Evolutionary conservation across 352 stramenopile species (phyloP).

Genomic region (Phytopythium boreale): DNA sequence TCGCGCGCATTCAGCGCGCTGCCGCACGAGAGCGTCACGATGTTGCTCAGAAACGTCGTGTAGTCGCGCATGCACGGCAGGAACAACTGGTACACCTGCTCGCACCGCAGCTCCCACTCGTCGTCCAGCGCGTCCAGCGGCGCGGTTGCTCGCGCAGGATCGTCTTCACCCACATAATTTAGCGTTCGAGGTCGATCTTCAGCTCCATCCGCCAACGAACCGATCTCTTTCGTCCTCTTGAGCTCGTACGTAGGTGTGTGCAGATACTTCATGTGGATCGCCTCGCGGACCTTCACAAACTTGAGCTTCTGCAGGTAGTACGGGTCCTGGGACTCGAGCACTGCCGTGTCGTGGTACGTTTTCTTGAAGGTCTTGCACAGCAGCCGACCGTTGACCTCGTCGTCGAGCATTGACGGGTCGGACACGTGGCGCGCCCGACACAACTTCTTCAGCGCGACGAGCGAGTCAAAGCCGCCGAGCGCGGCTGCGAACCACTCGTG

Average conservation of each 20-base stretch:
- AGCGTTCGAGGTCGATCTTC: background rate
- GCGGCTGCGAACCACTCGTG: slow-evolving; percentile 66
- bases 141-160: slow-evolving; percentile 18
- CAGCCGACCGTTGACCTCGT: slow-evolving; percentile 44
- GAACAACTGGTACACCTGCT: slow-evolving; percentile 70
- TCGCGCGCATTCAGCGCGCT: slow-evolving; percentile 67
- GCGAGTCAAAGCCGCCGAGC: slow-evolving; percentile 45
- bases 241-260: slow-evolving; percentile 64
- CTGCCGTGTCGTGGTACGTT: slow-evolving; percentile 41
- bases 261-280: slow-evolving; percentile 73
- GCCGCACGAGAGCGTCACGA: slow-evolving; percentile 64
- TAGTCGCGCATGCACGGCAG: slow-evolving; percentile 71
- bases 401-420: slow-evolving; percentile 41
- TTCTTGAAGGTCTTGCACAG: slow-evolving; percentile 72
- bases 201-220: slow-evolving; percentile 12
- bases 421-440: slow-evolving; percentile 38
- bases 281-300: slow-evolving; percentile 54
- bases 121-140: slow-evolving; percentile 55
- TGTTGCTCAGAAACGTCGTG: slow-evolving; percentile 58
- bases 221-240: slow-evolving; percentile 40
- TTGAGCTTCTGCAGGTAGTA: slow-evolving; percentile 75
- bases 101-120: slow-evolving; percentile 68
- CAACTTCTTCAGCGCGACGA: slow-evolving; percentile 51
- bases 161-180: background rate
- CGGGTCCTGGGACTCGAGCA: slow-evolving; percentile 57